Conservation (phyloP, 75 land plant species). For the Larix kaempferi region DNA sequence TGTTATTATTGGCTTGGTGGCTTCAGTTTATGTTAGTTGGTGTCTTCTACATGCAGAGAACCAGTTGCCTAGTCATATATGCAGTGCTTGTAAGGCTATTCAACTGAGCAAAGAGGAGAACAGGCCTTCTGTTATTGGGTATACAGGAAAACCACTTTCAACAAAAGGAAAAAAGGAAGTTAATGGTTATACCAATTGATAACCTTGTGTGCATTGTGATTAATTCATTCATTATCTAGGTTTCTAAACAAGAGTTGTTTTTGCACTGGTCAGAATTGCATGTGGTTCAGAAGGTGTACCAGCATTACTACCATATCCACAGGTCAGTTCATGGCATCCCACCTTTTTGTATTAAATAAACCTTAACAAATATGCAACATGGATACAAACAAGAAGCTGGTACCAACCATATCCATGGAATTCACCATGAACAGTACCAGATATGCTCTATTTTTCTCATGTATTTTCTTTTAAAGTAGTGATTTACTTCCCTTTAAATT, state of each 20-base stretch:
- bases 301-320: constrained; percentile 22
- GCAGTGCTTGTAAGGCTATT: constrained; percentile 28
- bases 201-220: background rate
- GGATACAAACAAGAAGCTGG: background rate
- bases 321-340: constrained; percentile 16
- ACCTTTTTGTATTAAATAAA: background rate
- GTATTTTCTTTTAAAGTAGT: background rate
- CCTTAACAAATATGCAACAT: background rate
- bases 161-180: background rate
- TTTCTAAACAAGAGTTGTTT: background rate
- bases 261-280: constrained; percentile 19
- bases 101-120: constrained; percentile 39
- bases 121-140: constrained; percentile 57
- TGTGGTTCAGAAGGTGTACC: constrained; percentile 17
- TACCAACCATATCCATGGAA: background rate
- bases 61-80: constrained; percentile 8
- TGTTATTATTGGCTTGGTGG: background rate
- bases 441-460: background rate
- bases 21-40: constrained; percentile 50
- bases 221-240: background rate
- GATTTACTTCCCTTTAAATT: background rate
- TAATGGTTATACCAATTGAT: too few species aligned
- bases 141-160: constrained; percentile 3
- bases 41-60: constrained; percentile 59
- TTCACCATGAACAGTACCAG: background rate